Conservation (phyloP, 768 basidiomycete species). For the Panaeolus papilionaceus region DNA sequence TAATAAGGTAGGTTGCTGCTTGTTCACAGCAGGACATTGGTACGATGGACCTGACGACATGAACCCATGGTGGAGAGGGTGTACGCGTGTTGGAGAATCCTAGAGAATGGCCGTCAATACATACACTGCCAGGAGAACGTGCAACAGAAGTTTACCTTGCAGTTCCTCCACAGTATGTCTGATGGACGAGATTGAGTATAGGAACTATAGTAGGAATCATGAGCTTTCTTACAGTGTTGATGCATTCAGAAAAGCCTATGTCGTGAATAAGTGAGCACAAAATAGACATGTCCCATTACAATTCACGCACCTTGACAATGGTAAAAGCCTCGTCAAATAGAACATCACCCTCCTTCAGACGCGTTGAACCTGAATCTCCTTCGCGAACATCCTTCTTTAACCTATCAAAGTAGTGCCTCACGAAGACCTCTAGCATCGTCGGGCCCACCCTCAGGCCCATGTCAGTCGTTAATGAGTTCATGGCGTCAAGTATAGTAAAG, state of each 20-base stretch:
- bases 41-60: slow-evolving; percentile 70
- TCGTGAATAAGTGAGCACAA: not conserved
- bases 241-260: slow-evolving; percentile 76
- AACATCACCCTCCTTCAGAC: slow-evolving; percentile 73
- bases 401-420: slow-evolving; percentile 85
- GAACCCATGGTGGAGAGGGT: slow-evolving; percentile 86
- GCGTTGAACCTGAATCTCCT: slow-evolving; percentile 42
- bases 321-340: slow-evolving; percentile 84
- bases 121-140: not conserved
- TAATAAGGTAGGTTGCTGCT: slow-evolving; percentile 74
- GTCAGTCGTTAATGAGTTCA: slow-evolving; percentile 65
- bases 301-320: slow-evolving; percentile 66
- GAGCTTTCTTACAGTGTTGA: slow-evolving; percentile 61
- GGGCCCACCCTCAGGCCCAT: slow-evolving; percentile 74
- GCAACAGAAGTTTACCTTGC: slow-evolving; percentile 47
- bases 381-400: slow-evolving; percentile 51
- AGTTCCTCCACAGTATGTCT: slow-evolving; percentile 89
- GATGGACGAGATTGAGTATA: slow-evolving; percentile 6
- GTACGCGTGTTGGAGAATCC: slow-evolving; percentile 82
- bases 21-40: slow-evolving; percentile 79
- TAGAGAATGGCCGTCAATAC: slow-evolving; percentile 20
- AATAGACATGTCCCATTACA: not conserved
- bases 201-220: not conserved
- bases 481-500: slow-evolving; percentile 2
- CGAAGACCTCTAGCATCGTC: slow-evolving; percentile 74